Base-by-base conservation (phyloP, 1,284 basidiomycete genomes). In the Cutaneotrichosporon dermatis region DNA sequence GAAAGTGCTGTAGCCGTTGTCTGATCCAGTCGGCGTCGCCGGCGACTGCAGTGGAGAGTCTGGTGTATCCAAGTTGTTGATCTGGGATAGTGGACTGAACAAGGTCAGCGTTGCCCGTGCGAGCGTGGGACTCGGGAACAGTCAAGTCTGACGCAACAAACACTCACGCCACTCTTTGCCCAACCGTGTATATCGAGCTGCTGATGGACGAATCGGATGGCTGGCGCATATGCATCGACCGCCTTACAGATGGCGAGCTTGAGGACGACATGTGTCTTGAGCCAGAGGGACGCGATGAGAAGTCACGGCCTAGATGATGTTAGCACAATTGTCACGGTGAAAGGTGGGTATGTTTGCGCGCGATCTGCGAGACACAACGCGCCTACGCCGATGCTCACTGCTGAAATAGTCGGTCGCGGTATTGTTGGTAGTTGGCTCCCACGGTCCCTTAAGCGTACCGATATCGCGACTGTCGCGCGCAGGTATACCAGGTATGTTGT, bases 121-220 rank as follows among this genome's bases (percentile, higher is more conserved):
- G 25, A 25, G 25, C 25, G 25, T 25, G 25, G 25, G 25, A 25
- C 25, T 25, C 25, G 25, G 25, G 25, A 25, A 25, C 25, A 25
- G 25, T 25, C 25, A 25, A 25, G 25, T 25, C 25, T 25, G 25
- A 25, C 25, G 13, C n/a, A 7, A 49, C 25, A 59, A 41, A 54
- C 54, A 67, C 45, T 60, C 49, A 62, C 64, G 51, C 60, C 54
- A 62, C 57, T 16, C 58, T 42, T 35, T 51, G 42, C 9, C 60
- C 55, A 34, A 64, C 52, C 1, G 76, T 75, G 59, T 75, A 73
- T 16, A 68, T 66, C 34, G 70, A 75, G 55, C 75, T 75, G 0
- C 70, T 54, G 2, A 79, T 65, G 3, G 74, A 76, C 25, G 76
- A 73, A 50, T 77, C 76, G 1, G 74, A 76, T 9, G 69, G 66